Evolutionary conservation across 1,284 basidiomycete genomes (phyloP), one percentile per base, ranked within the genome.

Genomic region (Trichosporon sp.): DNA sequence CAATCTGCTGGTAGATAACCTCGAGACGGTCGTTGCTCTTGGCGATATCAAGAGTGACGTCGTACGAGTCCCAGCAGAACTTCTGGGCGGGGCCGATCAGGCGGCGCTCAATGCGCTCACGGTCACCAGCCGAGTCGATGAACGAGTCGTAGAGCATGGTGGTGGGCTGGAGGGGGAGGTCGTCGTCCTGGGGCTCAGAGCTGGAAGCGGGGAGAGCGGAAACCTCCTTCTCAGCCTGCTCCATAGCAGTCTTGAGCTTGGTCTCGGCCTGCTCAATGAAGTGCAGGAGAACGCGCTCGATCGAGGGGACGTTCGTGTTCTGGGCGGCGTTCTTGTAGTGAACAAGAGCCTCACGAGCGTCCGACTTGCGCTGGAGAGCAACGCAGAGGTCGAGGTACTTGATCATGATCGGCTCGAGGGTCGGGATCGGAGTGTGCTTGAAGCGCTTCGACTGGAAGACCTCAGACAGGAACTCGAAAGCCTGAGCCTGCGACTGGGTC

Each of bases 51-150:
- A 99, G 88, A 7, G 93, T 94, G 37, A 95, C 98, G 73, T 97
- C 91, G 84, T 98, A 98, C 75, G 94, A 94, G 87, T 99, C 96
- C 95, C 96, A 99, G 37, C 96, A 88, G 85, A 98, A 98, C 84
- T 97, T 96, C 83, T 99, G 91, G 91, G 95, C 98, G 1, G 97
- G 96, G 0, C 94, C 97, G 76, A 99, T 94, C 68, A 99, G 88
- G 31, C 94, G 92, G 71, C 97, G 87, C 85, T 99, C 96, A 61
- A 96, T 98, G 78, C 97, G 88, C 85, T 99, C 96, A 85, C 93
- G 92, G 86, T 89, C 96, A 46, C 81, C 97, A 90, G 71, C 93
- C 19, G 63, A 75, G 69, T 81, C 82, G 68, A 80, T 78, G 74
- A 83, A 84, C 21, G 78, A 79, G 67, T 84, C 82, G 54, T 80